phyloP scores from a whole-genome alignment of 805 yeast genomes.

The Sungouiozyma intestinalis region DNA sequence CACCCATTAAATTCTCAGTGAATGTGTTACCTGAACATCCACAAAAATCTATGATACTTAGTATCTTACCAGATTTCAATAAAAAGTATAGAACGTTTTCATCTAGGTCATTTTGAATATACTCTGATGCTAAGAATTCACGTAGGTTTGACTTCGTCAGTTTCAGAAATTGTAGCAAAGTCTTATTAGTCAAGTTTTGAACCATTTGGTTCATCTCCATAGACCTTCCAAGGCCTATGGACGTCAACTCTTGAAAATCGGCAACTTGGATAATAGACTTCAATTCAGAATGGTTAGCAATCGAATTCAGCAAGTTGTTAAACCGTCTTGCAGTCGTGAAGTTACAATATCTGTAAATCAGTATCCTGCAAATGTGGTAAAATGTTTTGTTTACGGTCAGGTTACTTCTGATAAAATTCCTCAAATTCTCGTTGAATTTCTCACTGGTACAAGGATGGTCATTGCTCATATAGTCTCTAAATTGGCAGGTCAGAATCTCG shows the following conservation, averaged over 20 bases:
- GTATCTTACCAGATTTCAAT: slow-evolving; percentile 25
- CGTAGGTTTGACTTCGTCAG: slow-evolving; percentile 52
- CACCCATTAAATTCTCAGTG: slow-evolving; percentile 43
- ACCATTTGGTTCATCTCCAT: slow-evolving; percentile 84
- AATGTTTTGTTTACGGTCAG: slow-evolving; percentile 48
- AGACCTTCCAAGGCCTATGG: slow-evolving; percentile 82
- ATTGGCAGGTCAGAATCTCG: slow-evolving; percentile 44
- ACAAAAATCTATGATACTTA: slow-evolving; percentile 75
- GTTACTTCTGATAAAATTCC: slow-evolving; percentile 41
- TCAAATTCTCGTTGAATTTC: slow-evolving; percentile 35
- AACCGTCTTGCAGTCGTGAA: slow-evolving; percentile 77
- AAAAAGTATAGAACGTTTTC: slow-evolving; percentile 29
- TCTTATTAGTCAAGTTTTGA: slow-evolving; percentile 74
- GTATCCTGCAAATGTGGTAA: slow-evolving; percentile 45
- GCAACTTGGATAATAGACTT: slow-evolving; percentile 56
- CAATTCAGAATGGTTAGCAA: slow-evolving; percentile 36
- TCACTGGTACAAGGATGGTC: slow-evolving; percentile 40
- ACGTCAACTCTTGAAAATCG: slow-evolving; percentile 82
- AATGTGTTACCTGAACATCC: slow-evolving; percentile 68
- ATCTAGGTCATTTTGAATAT: slow-evolving; percentile 75
- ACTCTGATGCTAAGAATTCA: slow-evolving; percentile 78
- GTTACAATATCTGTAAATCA: slow-evolving; percentile 54
- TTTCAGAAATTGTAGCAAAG: slow-evolving; percentile 52
- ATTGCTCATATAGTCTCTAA: slow-evolving; percentile 40
- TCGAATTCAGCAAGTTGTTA: slow-evolving; percentile 53